Evolutionary conservation across 768 basidiomycete species (phyloP).

Genomic region (Paxillus ammoniavirescens): DNA sequence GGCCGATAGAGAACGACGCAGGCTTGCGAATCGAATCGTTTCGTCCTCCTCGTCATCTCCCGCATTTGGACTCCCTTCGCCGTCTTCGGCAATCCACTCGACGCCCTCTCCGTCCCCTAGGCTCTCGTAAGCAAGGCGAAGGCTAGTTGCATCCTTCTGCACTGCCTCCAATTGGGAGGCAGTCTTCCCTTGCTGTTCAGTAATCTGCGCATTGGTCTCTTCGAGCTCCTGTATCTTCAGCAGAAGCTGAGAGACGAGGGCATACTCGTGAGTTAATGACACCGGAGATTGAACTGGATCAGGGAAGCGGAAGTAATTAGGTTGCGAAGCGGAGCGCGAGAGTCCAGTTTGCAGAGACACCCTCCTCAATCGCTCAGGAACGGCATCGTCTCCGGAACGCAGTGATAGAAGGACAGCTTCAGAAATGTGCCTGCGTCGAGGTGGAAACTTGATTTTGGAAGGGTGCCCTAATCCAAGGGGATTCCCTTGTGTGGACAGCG

Average conservation of each 20-base stretch:
- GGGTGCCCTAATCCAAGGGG: constrained; percentile 1
- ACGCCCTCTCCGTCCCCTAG: constrained; percentile 52
- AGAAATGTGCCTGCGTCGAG: constrained; percentile 29
- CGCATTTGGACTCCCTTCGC: constrained; percentile 28
- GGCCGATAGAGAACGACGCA: constrained; percentile 24
- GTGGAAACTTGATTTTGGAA: constrained; percentile 18
- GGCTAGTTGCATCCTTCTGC: constrained; percentile 69
- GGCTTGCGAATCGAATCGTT: constrained; percentile 30
- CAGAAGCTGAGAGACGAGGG: constrained; percentile 68
- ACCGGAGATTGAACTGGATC: constrained; percentile 11
- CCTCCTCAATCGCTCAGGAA: constrained; percentile 17
- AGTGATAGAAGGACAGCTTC: constrained; percentile 19
- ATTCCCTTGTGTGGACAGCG: constrained; percentile 26
- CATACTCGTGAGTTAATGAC: constrained; percentile 37
- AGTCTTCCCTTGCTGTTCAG: constrained; percentile 63
- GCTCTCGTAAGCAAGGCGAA: constrained; percentile 67
- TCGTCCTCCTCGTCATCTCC: constrained; percentile 30
- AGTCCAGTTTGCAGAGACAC: constrained; percentile 18
- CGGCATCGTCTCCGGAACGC: constrained; percentile 4
- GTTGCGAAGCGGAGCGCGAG: constrained; percentile 26
- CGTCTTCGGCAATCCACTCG: constrained; percentile 42
- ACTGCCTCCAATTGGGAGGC: constrained; percentile 61
- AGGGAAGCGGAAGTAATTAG: constrained; percentile 16
- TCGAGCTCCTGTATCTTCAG: constrained; percentile 77
- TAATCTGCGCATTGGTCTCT: constrained; percentile 65